phyloP scores from a whole-genome alignment of 768 basidiomycete genomes.

The Auricularia cornea region DNA sequence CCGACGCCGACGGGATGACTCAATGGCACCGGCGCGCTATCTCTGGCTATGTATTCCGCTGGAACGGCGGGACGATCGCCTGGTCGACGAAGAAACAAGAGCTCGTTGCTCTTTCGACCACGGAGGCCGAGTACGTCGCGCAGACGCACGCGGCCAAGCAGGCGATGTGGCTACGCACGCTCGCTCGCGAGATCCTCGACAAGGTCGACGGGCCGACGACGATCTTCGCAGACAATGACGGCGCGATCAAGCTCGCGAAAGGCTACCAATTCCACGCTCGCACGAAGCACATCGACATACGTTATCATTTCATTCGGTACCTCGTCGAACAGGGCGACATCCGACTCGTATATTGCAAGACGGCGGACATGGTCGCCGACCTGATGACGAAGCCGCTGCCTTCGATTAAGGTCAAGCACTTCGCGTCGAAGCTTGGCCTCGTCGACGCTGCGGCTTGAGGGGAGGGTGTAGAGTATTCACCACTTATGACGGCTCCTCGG shows the following conservation, averaged over 20 bases:
- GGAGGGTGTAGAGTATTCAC: too few relatives aligned
- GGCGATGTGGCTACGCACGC: constrained; percentile 12
- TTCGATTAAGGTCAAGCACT: too few relatives aligned
- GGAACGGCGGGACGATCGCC: constrained; percentile 21
- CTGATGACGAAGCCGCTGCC: neutral
- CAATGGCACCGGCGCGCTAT: constrained; percentile 9
- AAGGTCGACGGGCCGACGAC: too few relatives aligned
- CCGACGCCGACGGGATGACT: constrained; percentile 13
- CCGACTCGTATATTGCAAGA: constrained; percentile 11
- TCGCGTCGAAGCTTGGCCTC: too few relatives aligned
- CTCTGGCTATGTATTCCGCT: constrained; percentile 26
- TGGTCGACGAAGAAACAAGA: constrained; percentile 27
- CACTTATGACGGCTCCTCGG: too few relatives aligned
- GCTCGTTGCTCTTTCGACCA: constrained; percentile 27
- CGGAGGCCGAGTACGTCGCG: constrained; percentile 34
- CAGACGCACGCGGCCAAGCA: constrained; percentile 19
- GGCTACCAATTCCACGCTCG: constrained; percentile 23
- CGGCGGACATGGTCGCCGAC: constrained; percentile 17
- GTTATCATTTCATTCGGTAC: constrained; percentile 27
- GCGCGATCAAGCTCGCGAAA: constrained; percentile 22
- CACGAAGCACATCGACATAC: constrained; percentile 32
- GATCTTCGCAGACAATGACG: constrained; percentile 18
- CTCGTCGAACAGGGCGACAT: constrained; percentile 14
- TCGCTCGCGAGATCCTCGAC: neutral
- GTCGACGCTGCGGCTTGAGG: too few relatives aligned